Percentiles rank a stretch among this genome's conserved stretches.
Conservation (phyloP, 805 yeast genomes). For the Ogataea dorogensis region DNA sequence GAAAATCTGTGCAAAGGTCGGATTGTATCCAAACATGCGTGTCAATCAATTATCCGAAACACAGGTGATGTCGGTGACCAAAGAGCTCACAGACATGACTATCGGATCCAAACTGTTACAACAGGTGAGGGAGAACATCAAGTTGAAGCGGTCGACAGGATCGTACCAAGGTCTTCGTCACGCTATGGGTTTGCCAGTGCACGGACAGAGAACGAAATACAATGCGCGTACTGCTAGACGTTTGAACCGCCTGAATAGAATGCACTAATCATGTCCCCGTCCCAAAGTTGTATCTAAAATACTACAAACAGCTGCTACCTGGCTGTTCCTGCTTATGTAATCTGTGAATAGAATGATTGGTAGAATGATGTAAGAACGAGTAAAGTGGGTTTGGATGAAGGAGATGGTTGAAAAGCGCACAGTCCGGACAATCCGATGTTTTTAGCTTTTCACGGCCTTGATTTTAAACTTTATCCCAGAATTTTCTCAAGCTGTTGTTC, state of each 20-base stretch:
- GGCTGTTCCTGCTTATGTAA: no score
- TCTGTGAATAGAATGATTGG: no score
- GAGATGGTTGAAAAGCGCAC: no score
- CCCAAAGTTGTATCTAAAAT: no score
- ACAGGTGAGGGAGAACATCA: slow-evolving; percentile 72
- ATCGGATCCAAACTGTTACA: slow-evolving; percentile 81
- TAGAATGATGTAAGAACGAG: no score
- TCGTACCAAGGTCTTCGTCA: slow-evolving; percentile 89
- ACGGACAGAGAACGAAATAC: slow-evolving; percentile 89
- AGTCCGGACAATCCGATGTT: no score
- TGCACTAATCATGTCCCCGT: slow-evolving; percentile 1
- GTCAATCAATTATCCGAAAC: slow-evolving; percentile 90
- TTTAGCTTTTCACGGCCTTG: no score
- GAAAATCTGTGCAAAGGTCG: slow-evolving; percentile 79
- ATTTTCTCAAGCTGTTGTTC: slow-evolving; percentile 14
- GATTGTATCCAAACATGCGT: slow-evolving; percentile 90
- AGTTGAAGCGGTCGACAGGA: slow-evolving; percentile 75
- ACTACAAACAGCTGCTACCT: no score
- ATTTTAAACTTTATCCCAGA: slow-evolving; percentile 5
- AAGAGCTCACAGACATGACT: slow-evolving; percentile 78
- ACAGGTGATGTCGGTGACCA: slow-evolving; percentile 80
- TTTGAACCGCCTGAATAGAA: slow-evolving; percentile 73
- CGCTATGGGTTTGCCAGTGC: slow-evolving; percentile 74
- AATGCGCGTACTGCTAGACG: slow-evolving; percentile 89
- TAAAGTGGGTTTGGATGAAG: no score